phyloP scores from a whole-genome alignment of 2,329 filamentous ascomycete genomes.

The Fusarium sp. region DNA sequence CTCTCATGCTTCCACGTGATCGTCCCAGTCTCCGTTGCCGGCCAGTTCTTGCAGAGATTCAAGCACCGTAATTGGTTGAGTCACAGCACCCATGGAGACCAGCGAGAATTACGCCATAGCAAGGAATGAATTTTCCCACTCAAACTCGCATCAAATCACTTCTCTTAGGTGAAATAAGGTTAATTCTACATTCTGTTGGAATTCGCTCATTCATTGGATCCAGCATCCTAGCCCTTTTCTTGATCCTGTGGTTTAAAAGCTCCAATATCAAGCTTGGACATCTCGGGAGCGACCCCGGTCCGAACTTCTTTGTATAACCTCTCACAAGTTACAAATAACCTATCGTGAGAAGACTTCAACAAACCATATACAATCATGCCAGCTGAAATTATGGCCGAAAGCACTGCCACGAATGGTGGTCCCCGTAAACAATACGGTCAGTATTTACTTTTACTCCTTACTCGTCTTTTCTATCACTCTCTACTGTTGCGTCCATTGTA shows the following conservation, averaged over 20 bases:
- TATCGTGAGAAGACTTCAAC: constrained; percentile 11
- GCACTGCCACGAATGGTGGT: constrained; percentile 31
- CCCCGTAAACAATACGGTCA: constrained; percentile 51
- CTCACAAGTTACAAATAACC: constrained; percentile 12
- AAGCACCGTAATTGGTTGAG: constrained; percentile 47
- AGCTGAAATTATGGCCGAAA: constrained; percentile 46
- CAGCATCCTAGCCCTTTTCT: constrained; percentile 27
- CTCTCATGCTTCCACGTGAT: constrained; percentile 35
- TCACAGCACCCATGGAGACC: constrained; percentile 36
- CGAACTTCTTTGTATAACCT: constrained; percentile 26
- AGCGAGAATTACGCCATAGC: constrained; percentile 50
- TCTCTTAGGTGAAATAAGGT: constrained; percentile 30
- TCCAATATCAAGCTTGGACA: constrained; percentile 25
- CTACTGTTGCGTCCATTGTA: neutral
- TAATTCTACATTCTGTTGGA: constrained; percentile 26
- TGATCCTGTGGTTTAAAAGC: constrained; percentile 14
- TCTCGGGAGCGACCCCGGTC: constrained; percentile 27
- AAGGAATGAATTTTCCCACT: constrained; percentile 39
- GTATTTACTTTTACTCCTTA: constrained; percentile 31
- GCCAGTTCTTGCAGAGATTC: constrained; percentile 24
- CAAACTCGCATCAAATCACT: constrained; percentile 40
- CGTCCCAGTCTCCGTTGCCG: constrained; percentile 38
- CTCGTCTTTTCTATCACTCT: neutral
- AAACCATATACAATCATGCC: constrained; percentile 27
- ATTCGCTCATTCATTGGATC: constrained; percentile 27